A percentile compares a stretch with the other conserved stretches of the same genome.
Evolutionary conservation across 2,329 filamentous ascomycete species (phyloP).

Genomic region (Arthroderma sp.): DNA sequence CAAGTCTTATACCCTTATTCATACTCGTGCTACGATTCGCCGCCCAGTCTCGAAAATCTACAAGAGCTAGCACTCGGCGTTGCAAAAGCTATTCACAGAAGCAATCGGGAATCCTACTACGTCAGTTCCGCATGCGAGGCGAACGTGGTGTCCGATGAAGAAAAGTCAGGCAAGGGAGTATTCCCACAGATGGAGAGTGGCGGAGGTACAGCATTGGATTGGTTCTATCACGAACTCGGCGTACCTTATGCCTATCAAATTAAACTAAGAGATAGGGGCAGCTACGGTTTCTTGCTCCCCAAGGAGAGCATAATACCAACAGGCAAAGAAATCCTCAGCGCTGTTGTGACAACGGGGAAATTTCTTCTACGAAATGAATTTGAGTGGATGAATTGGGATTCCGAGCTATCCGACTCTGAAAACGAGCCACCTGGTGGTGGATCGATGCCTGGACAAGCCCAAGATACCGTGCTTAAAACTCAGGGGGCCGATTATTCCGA

Average conservation of each 20-base stretch:
- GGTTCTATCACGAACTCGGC: slow-evolving; percentile 79
- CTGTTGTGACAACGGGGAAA: slow-evolving; percentile 69
- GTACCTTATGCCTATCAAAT: slow-evolving; percentile 82
- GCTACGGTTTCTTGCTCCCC: slow-evolving; percentile 84
- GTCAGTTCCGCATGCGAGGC: slow-evolving; percentile 76
- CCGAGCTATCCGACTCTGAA: too few species aligned
- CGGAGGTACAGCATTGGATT: slow-evolving; percentile 81
- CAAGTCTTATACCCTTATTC: slow-evolving; percentile 87
- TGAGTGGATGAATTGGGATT: too few species aligned
- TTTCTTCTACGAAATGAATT: slow-evolving; percentile 32
- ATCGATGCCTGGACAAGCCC: too few species aligned
- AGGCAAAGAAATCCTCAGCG: slow-evolving; percentile 73
- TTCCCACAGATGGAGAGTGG: slow-evolving; percentile 54
- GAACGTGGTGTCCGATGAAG: slow-evolving; percentile 38
- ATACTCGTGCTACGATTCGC: slow-evolving; percentile 63
- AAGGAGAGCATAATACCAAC: slow-evolving; percentile 77
- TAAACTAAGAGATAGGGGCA: slow-evolving; percentile 84
- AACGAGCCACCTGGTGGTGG: too few species aligned
- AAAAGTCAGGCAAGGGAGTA: slow-evolving; percentile 14
- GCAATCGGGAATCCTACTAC: slow-evolving; percentile 60
- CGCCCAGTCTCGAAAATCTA: slow-evolving; percentile 80
- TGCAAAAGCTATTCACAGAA: slow-evolving; percentile 75
- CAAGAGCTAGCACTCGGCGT: slow-evolving; percentile 80
- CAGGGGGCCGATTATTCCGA: too few species aligned
- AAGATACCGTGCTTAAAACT: too few species aligned